These are phyloP conservation scores for Parmelia sp. DNA, from an alignment of 495 filamentous ascomycete species.

Conservation along the genomic window DNA sequence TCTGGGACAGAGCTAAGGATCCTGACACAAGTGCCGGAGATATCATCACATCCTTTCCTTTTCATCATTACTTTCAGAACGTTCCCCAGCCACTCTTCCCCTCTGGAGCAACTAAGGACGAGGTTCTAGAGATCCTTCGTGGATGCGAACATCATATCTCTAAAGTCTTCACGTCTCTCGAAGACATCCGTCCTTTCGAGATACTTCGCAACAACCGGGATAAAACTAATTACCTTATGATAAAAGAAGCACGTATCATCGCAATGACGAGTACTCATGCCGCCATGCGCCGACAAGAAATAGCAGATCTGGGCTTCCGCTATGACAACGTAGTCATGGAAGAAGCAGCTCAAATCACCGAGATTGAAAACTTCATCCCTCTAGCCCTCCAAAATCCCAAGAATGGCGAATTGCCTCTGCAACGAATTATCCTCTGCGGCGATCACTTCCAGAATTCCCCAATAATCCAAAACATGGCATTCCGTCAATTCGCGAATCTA, in stretches of 20 bases:
- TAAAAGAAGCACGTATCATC: conserved; percentile 91
- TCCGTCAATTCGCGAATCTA: conserved; percentile 89
- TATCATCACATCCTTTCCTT: conserved; percentile 75
- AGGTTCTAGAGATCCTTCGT: conserved; percentile 65
- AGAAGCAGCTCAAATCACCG: conserved; percentile 96
- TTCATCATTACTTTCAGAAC: conserved; percentile 81
- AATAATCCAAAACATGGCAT: conserved; percentile 92
- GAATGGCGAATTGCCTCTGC: conserved; percentile 65
- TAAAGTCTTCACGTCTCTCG: conserved; percentile 87
- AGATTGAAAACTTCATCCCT: conserved; percentile 95
- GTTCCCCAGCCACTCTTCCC: conserved; percentile 82
- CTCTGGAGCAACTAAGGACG: conserved; percentile 53
- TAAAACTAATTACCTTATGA: conserved; percentile 89
- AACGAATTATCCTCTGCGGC: conserved; percentile 85
- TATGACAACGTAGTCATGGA: conserved; percentile 99
- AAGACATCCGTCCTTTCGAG: conserved; percentile 92
- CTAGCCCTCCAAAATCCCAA: conserved; percentile 79
- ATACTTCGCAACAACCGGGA: conserved; percentile 81
- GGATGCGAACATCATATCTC: conserved; percentile 89
- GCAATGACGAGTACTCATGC: conserved; percentile 99
- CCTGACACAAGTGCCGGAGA: conserved; percentile 48
- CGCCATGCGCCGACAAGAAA: conserved; percentile 92
- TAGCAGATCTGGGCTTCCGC: conserved; percentile 83
- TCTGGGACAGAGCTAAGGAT: conserved; percentile 54
- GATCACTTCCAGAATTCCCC: conserved; percentile 97